Evolutionary conservation across 257 asterid species (phyloP).

Genomic region (Anisodus tanguticus): DNA sequence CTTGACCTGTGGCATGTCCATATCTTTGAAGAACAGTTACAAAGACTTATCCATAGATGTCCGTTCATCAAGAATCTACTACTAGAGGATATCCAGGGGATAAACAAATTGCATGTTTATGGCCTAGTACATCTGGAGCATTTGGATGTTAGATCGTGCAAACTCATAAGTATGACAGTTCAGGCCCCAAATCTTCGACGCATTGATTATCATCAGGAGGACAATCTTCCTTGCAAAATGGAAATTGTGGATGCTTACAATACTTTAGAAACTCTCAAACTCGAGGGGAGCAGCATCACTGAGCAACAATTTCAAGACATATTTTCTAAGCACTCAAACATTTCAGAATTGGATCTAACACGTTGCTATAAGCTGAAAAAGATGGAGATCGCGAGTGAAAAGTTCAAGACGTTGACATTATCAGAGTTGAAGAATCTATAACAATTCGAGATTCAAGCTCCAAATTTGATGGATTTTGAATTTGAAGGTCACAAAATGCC

Average conservation of each 20-base stretch:
- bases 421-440: not conserved
- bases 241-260: not conserved
- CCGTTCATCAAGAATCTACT: not conserved
- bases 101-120: not conserved
- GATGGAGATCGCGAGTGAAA: not conserved
- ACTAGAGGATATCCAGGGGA: not conserved
- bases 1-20: not conserved
- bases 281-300: not conserved
- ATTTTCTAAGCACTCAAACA: not conserved
- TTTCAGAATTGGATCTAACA: not conserved
- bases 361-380: not conserved
- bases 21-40: no score
- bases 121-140: not conserved
- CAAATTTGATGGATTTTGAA: not conserved
- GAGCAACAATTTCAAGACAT: not conserved
- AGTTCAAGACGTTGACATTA: not conserved
- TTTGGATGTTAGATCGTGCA: not conserved
- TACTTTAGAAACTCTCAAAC: not conserved
- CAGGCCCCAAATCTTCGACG: not conserved
- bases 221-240: not conserved
- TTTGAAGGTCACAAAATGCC: no score
- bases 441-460: not conserved
- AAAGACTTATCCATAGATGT: not conserved
- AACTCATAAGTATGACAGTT: not conserved
- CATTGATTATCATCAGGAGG: not conserved